These are phyloP conservation scores for Rehmannia glutinosa DNA, from an alignment of 257 asterid genomes.

Conservation along the genomic window DNA sequence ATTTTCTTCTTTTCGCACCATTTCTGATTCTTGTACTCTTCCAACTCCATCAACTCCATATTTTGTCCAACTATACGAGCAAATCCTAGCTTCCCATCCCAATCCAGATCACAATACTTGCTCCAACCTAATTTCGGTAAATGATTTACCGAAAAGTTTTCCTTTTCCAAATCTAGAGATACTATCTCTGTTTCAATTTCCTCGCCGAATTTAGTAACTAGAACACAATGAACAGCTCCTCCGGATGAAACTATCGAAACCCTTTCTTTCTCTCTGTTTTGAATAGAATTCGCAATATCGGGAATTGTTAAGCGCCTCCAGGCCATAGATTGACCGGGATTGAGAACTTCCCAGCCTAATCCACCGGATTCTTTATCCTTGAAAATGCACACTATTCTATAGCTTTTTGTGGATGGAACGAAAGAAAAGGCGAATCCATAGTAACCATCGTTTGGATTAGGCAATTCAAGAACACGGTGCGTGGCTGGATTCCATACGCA, in stretches of 20 bases:
- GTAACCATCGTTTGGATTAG: slow-evolving; percentile 10
- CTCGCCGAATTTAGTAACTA: background rate
- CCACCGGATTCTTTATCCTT: background rate
- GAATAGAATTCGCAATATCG: background rate
- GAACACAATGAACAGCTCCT: slow-evolving; percentile 6
- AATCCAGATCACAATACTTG: background rate
- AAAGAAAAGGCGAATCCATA: background rate
- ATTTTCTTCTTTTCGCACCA: slow-evolving; percentile 18
- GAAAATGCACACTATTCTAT: slow-evolving; percentile 14
- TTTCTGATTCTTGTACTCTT: slow-evolving; percentile 21
- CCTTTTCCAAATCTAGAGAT: slow-evolving; percentile 28
- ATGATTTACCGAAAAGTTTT: background rate
- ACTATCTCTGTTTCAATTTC: slow-evolving; percentile 3
- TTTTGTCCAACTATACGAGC: background rate
- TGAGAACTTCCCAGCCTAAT: background rate
- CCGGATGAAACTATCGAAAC: background rate
- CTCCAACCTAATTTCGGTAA: background rate
- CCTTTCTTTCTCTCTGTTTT: background rate
- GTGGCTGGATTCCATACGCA: slow-evolving; percentile 26
- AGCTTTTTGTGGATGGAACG: slow-evolving; percentile 2
- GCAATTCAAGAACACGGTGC: slow-evolving; percentile 14
- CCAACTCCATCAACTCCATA: slow-evolving; percentile 23
- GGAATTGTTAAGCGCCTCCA: slow-evolving; percentile 27
- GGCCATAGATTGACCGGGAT: background rate
- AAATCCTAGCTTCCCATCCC: slow-evolving; percentile 33